Evolutionary conservation across 1,139 yeast genomes (phyloP).

Genomic region (Yamadazyma kanchanaburiensis): DNA sequence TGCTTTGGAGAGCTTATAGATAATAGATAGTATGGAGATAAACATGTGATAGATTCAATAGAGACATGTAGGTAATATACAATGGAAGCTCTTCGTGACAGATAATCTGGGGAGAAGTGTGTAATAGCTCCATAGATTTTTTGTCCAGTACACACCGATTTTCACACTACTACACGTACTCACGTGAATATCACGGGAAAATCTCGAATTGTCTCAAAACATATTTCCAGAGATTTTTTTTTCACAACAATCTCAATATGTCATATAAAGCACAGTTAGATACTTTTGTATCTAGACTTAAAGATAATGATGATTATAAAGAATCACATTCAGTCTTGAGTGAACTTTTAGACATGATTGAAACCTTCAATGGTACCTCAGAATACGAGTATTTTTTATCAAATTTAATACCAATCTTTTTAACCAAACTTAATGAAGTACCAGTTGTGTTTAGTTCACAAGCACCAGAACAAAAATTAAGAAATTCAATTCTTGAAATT

Average conservation of each 20-base stretch:
- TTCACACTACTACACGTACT: slow-evolving; percentile 7
- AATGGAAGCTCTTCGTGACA: too few relatives aligned
- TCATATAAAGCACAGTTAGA: slow-evolving; percentile 52
- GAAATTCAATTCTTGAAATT: slow-evolving; percentile 75
- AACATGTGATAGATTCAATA: too few relatives aligned
- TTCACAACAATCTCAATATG: slow-evolving; percentile 21
- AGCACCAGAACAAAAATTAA: slow-evolving; percentile 68
- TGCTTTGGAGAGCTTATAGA: too few relatives aligned
- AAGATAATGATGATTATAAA: slow-evolving; percentile 54
- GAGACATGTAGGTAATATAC: too few relatives aligned
- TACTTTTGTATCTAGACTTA: slow-evolving; percentile 57
- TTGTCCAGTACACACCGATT: too few relatives aligned
- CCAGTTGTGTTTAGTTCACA: slow-evolving; percentile 68
- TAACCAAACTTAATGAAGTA: slow-evolving; percentile 57
- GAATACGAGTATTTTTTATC: slow-evolving; percentile 73
- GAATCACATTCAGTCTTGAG: slow-evolving; percentile 65
- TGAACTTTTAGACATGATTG: slow-evolving; percentile 83
- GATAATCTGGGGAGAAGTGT: too few relatives aligned
- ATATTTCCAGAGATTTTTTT: slow-evolving; percentile 12
- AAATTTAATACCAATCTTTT: slow-evolving; percentile 59
- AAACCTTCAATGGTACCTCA: slow-evolving; percentile 72
- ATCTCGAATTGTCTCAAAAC: slow-evolving; percentile 4
- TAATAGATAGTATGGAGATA: too few relatives aligned
- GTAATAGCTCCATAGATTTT: too few relatives aligned
- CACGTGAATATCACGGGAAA: slow-evolving; percentile 13